Evolutionary conservation across 768 basidiomycete species (phyloP), one percentile per base, ranked within the genome.

Genomic region (Leccinellum rugosiceps): DNA sequence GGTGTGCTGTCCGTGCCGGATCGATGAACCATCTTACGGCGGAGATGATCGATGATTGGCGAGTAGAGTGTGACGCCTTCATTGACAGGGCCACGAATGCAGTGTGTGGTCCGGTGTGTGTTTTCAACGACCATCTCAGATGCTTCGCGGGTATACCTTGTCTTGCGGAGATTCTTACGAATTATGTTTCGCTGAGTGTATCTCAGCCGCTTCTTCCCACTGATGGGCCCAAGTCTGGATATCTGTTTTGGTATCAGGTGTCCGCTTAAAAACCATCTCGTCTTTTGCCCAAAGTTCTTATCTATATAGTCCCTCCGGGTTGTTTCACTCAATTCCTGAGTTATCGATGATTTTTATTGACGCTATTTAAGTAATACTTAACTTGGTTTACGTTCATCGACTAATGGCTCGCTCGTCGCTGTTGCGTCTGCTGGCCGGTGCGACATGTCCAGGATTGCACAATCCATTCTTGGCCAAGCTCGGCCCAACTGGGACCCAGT

Each of bases 371-470:
- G n/a, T n/a, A n/a, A n/a, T n/a, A n/a, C n/a, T n/a, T n/a, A n/a
- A n/a, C n/a, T n/a, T n/a, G n/a, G n/a, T n/a, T n/a, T n/a, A n/a
- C n/a, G n/a, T n/a, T n/a, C n/a, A n/a, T n/a, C n/a, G n/a, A n/a
- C n/a, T n/a, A n/a, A n/a, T n/a, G n/a, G n/a, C n/a, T n/a, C n/a
- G n/a, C n/a, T n/a, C n/a, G n/a, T n/a, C n/a, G n/a, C n/a, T n/a
- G n/a, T n/a, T n/a, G n/a, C n/a, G n/a, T n/a, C n/a, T n/a, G n/a
- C n/a, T n/a, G n/a, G n/a, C n/a, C n/a, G n/a, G n/a, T n/a, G n/a
- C n/a, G n/a, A n/a, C n/a, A n/a, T n/a, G n/a, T n/a, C 85, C 88
- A 5, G 87, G 86, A 6, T 65, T 88, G 52, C 70, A 77, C 25
- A 90, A 89, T 64, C 88, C 88, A 9, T 90, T 90, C 71, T 67